Percentiles rank a stretch among this genome's conserved stretches.
Conservation (phyloP, 2,329 filamentous ascomycete genomes). For the Ophiostoma triangulosporum region DNA sequence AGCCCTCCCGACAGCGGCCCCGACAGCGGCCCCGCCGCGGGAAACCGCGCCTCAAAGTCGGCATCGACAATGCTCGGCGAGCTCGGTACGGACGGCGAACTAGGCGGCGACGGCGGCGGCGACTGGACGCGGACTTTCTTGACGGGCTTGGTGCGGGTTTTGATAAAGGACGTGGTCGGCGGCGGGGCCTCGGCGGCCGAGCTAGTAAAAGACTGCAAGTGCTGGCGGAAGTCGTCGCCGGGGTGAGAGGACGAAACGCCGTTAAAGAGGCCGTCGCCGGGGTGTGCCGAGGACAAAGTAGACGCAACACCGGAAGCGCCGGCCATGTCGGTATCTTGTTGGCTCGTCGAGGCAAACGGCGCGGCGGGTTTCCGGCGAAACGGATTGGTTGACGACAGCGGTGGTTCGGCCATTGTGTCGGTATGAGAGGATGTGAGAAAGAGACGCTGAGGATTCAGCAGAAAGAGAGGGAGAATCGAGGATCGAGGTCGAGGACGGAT, state of each 20-base stretch:
- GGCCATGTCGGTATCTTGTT: no score
- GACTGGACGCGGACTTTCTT: constrained; percentile 57
- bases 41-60: constrained; percentile 19
- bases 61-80: constrained; percentile 13
- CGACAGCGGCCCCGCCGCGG: constrained; percentile 9
- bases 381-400: constrained; percentile 35
- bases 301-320: no score
- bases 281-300: constrained; percentile 1
- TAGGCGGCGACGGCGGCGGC: constrained; percentile 46
- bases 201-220: constrained; percentile 19
- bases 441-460: background rate
- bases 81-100: constrained; percentile 24
- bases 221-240: constrained; percentile 19
- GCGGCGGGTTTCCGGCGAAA: constrained; percentile 32
- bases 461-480: background rate
- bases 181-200: constrained; percentile 15
- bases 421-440: background rate
- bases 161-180: constrained; percentile 24
- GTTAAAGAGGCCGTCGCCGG: background rate
- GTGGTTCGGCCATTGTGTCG: constrained; percentile 22
- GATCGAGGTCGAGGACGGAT: no score
- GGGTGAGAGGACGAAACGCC: background rate
- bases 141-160: constrained; percentile 38
- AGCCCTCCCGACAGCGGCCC: no score
- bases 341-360: background rate